Percentiles rank a stretch among this genome's conserved stretches.
Conservation (phyloP, 768 basidiomycete genomes). For the Tremella mesenterica region DNA sequence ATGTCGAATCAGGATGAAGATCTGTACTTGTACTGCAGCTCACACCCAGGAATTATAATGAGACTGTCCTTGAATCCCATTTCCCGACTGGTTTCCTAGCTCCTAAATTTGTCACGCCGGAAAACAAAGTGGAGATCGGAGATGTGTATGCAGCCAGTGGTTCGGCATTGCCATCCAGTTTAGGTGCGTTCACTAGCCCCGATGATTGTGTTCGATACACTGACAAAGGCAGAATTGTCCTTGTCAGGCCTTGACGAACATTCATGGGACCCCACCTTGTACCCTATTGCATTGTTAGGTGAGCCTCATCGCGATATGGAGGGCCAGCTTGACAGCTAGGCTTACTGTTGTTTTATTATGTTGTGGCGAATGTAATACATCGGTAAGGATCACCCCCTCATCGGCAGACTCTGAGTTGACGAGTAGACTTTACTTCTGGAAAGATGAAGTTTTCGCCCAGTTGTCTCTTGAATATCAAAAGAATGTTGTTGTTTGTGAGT, state of each 20-base stretch:
- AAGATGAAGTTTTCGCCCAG: constrained; percentile 1
- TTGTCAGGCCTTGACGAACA: constrained; percentile 15
- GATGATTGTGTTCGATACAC: too few species aligned
- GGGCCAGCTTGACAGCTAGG: background rate
- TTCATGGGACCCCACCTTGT: constrained; percentile 28
- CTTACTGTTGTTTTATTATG: constrained; percentile 22
- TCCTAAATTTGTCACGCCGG: constrained; percentile 23
- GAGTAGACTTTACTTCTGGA: constrained; percentile 4
- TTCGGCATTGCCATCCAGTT: constrained; percentile 8
- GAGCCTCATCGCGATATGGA: background rate
- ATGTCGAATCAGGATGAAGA: too few species aligned
- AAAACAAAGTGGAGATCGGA: constrained; percentile 16
- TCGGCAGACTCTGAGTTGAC: background rate
- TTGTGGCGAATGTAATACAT: constrained; percentile 9
- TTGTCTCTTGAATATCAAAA: constrained; percentile 16
- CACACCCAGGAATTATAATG: constrained; percentile 16
- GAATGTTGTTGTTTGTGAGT: constrained; percentile 30
- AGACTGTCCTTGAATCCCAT: constrained; percentile 14
- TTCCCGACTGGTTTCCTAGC: constrained; percentile 20
- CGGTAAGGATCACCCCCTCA: constrained; percentile 8
- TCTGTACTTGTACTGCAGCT: too few species aligned
- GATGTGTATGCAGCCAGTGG: constrained; percentile 7
- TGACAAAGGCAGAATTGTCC: constrained; percentile 15
- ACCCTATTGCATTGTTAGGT: constrained; percentile 22
- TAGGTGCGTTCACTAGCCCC: constrained; percentile 5